Percentiles rank a stretch among this genome's conserved stretches.
phyloP scores from a whole-genome alignment of 2,329 filamentous ascomycete species.

The Fusarium keratoplasticum region DNA sequence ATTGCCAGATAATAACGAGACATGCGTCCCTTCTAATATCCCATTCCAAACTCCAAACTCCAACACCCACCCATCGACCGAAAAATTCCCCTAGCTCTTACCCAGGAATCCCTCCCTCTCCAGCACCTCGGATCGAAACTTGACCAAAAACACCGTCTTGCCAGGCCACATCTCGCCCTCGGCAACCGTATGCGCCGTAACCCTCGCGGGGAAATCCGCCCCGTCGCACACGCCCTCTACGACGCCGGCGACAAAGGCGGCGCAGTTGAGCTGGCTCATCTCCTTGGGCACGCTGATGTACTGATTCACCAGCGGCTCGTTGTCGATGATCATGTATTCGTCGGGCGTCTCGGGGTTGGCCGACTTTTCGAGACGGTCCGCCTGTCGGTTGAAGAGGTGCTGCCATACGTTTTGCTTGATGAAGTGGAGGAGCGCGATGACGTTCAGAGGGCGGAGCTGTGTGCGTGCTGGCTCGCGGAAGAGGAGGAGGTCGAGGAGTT shows the following conservation, averaged over 20 bases:
- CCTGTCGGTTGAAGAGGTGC: slow-evolving; percentile 89
- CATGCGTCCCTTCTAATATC: slow-evolving; percentile 11
- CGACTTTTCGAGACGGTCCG: slow-evolving; percentile 92
- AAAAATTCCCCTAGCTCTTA: slow-evolving; percentile 56
- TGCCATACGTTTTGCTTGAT: slow-evolving; percentile 94
- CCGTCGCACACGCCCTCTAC: slow-evolving; percentile 97
- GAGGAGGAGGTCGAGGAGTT: slow-evolving; percentile 93
- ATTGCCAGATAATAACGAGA: slow-evolving; percentile 18
- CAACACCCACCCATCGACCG: slow-evolving; percentile 13
- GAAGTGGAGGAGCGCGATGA: slow-evolving; percentile 92
- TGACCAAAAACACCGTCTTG: slow-evolving; percentile 94
- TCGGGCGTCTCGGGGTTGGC: slow-evolving; percentile 84
- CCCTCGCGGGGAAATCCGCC: slow-evolving; percentile 86
- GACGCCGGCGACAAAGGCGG: slow-evolving; percentile 93
- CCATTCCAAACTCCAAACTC: slow-evolving; percentile 29
- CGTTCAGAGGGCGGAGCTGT: slow-evolving; percentile 83
- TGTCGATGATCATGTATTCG: slow-evolving; percentile 99
- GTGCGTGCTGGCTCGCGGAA: slow-evolving; percentile 80
- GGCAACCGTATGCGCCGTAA: slow-evolving; percentile 85
- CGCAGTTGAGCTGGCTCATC: slow-evolving; percentile 96
- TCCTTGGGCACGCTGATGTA: slow-evolving; percentile 94
- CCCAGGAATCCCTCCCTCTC: slow-evolving; percentile 89
- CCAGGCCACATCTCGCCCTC: slow-evolving; percentile 92
- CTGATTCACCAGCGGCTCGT: slow-evolving; percentile 94
- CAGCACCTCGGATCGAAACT: slow-evolving; percentile 90